These are phyloP conservation scores for Naegleria gruberi DNA, from an alignment of 208 protist genomes.

Conservation along the genomic window DNA sequence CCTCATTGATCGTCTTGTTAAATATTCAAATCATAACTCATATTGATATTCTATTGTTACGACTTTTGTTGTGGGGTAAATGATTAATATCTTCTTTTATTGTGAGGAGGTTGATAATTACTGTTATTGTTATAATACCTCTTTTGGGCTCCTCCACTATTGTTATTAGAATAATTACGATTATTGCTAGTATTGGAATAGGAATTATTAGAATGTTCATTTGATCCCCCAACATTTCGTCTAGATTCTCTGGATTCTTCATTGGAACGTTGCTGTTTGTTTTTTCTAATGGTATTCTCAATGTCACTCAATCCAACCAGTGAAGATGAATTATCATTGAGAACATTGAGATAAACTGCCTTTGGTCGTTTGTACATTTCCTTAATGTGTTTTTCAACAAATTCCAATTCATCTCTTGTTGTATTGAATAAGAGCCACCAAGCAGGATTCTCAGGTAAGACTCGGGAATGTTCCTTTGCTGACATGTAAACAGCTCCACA, in stretches of 20 bases:
- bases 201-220: too few species aligned
- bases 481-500: neutral
- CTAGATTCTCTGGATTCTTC: neutral
- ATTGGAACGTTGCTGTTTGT: neutral
- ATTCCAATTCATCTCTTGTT: neutral
- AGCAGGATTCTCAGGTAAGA: neutral
- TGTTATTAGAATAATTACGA: too few species aligned
- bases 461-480: neutral
- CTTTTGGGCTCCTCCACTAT: too few species aligned
- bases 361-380: neutral
- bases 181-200: too few species aligned
- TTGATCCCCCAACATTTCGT: too few species aligned
- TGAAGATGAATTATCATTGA: neutral
- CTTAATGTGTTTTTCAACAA: neutral
- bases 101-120: too few species aligned
- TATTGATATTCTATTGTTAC: too few species aligned
- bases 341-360: neutral
- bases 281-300: neutral
- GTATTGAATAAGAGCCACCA: slow-evolving; percentile 19
- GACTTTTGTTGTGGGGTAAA: too few species aligned
- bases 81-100: too few species aligned
- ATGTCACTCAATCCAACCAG: neutral
- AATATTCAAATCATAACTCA: too few species aligned
- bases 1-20: too few species aligned
- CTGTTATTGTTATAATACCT: too few species aligned